Conservation (phyloP, 495 filamentous ascomycete genomes). For the Coniosporium apollinis region DNA sequence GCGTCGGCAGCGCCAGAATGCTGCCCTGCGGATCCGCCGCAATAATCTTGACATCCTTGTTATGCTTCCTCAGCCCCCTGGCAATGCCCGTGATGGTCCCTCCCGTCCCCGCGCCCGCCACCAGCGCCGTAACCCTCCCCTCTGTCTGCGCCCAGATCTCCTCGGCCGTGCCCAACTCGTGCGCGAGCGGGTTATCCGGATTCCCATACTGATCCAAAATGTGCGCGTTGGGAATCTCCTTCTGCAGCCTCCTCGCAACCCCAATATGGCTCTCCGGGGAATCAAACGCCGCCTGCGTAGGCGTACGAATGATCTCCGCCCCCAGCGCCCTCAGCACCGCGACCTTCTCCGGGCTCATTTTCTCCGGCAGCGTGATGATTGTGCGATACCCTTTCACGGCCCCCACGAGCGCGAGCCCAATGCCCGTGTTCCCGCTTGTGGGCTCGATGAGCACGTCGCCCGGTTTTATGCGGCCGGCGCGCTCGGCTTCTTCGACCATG, state of each 20-base stretch:
- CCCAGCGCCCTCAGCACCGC: slow-evolving; percentile 82
- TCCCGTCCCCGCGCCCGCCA: slow-evolving; percentile 89
- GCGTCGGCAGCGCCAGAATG: slow-evolving; percentile 63
- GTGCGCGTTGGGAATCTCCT: slow-evolving; percentile 91
- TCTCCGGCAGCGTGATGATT: slow-evolving; percentile 96
- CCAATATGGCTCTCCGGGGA: slow-evolving; percentile 93
- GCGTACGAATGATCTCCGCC: slow-evolving; percentile 93
- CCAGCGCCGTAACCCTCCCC: slow-evolving; percentile 68
- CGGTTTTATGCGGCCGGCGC: slow-evolving; percentile 80
- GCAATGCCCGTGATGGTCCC: slow-evolving; percentile 89
- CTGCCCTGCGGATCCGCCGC: slow-evolving; percentile 85
- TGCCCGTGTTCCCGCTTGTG: slow-evolving; percentile 86
- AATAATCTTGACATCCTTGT: slow-evolving; percentile 62
- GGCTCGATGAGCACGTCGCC: slow-evolving; percentile 96
- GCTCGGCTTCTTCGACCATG: slow-evolving; percentile 96
- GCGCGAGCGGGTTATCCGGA: slow-evolving; percentile 75
- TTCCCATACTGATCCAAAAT: slow-evolving; percentile 97
- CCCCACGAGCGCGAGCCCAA: slow-evolving; percentile 82
- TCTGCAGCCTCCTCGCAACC: slow-evolving; percentile 73
- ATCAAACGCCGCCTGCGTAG: slow-evolving; percentile 88
- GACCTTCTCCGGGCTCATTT: slow-evolving; percentile 98
- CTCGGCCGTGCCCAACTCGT: slow-evolving; percentile 88
- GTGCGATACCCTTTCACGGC: slow-evolving; percentile 95
- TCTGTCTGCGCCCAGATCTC: slow-evolving; percentile 88
- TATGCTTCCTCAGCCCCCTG: slow-evolving; percentile 74